Conservation (phyloP, 495 filamentous ascomycete species). For the Neurospora sp. region DNA sequence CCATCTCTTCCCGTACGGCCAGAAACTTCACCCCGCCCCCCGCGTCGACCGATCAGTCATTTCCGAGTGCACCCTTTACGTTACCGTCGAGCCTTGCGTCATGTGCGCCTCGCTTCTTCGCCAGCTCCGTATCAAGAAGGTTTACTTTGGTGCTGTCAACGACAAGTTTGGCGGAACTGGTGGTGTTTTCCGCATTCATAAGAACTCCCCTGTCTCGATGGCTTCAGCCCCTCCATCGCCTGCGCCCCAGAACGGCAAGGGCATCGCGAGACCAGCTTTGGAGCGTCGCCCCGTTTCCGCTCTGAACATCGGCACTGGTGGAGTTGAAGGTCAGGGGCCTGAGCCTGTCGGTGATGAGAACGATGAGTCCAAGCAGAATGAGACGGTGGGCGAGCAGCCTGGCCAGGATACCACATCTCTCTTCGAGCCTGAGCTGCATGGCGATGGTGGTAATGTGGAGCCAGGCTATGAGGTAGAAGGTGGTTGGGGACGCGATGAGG, state of each 20-base stretch:
- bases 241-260: conserved; percentile 19
- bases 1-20: conserved; percentile 39
- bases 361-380: not conserved
- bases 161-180: conserved; percentile 95
- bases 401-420: not conserved
- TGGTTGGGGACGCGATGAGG: conserved; percentile 76
- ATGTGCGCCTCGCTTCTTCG: conserved; percentile 94
- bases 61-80: conserved; percentile 70
- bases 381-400: not conserved
- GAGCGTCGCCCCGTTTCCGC: conserved; percentile 16
- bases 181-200: conserved; percentile 77
- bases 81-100: conserved; percentile 94
- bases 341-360: conserved; percentile 3
- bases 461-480: conserved; percentile 65
- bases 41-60: conserved; percentile 46
- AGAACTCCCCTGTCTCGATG: conserved; percentile 44
- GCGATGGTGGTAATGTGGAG: conserved; percentile 48
- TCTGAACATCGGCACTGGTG: not conserved
- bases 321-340: not conserved
- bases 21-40: conserved; percentile 37
- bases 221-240: conserved; percentile 19
- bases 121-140: conserved; percentile 69
- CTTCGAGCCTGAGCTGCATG: conserved; percentile 11
- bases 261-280: conserved; percentile 16
- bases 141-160: conserved; percentile 92